These are phyloP conservation scores for Capronia americana DNA, from an alignment of 2,329 filamentous ascomycete species.

Conservation along the genomic window DNA sequence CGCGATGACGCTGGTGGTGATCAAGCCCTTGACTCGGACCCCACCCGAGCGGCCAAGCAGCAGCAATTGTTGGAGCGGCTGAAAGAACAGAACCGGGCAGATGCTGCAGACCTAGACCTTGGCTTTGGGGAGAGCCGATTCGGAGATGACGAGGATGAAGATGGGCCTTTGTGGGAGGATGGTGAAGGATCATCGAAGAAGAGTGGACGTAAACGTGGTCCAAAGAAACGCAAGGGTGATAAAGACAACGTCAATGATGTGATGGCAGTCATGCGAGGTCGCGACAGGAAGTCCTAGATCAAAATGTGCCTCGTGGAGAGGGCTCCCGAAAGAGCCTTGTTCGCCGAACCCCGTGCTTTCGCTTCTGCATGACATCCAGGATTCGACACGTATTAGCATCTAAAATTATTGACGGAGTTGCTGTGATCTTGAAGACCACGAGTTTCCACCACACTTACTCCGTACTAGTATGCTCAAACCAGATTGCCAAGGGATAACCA, in stretches of 20 bases:
- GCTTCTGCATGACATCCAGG: conserved; percentile 13
- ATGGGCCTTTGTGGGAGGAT: conserved; percentile 66
- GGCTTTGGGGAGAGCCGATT: conserved; percentile 89
- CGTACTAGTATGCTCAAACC: not conserved
- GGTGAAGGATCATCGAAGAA: conserved; percentile 47
- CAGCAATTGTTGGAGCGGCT: conserved; percentile 53
- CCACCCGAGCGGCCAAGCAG: conserved; percentile 34
- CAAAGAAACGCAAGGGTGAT: conserved; percentile 60
- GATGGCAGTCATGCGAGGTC: conserved; percentile 74
- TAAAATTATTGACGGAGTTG: not conserved
- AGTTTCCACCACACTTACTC: not conserved
- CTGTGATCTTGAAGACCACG: not conserved
- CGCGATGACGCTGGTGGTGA: conserved; percentile 48
- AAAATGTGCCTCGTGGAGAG: not conserved
- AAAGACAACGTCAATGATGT: conserved; percentile 78
- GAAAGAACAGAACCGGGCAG: conserved; percentile 48
- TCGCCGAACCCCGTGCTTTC: conserved; percentile 7
- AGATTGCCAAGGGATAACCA: conserved; percentile 6
- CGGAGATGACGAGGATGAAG: conserved; percentile 85
- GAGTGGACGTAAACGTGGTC: conserved; percentile 58
- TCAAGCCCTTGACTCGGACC: conserved; percentile 24
- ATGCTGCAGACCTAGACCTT: conserved; percentile 79
- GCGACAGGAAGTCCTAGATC: conserved; percentile 47
- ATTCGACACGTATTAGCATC: not conserved
- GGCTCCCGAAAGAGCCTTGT: not conserved